Evolutionary conservation across 1,284 basidiomycete species (phyloP), one percentile per base, ranked within the genome.

Genomic region (Puccinia novopanici): DNA sequence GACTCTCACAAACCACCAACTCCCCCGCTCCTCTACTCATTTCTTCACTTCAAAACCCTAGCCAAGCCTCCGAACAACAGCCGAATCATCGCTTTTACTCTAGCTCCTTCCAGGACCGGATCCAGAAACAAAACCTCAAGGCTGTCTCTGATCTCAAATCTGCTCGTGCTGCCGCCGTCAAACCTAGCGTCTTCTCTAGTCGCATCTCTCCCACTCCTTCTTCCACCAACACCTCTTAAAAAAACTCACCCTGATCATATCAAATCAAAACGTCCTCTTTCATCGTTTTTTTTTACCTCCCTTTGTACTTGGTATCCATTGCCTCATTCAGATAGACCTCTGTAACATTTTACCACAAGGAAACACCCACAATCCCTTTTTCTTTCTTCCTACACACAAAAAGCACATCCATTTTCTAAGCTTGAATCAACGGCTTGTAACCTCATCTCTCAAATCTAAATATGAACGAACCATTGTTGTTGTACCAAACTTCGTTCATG

Each of bases 111-210:
- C 54, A 57, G 54, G 72, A 74, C 17, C 52, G 54, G 8, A 74
- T 74, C 37, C 42, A 74, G 27, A 74, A 48, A 74, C 50, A 61
- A 59, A 74, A 61, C 45, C 72, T 57, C 54, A 74, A 74, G 42
- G 50, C 72, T 9, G 37, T 61, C n/a, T 57, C 54, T 17, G 72
- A 74, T 34, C 52, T 74, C 27, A 74, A 74, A 57, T 55, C 72
- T 15, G 72, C 72, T n/a, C 72, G 72, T 37, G 72, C 72, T 59
- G 54, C 72, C 19, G 72, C 72, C 24, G 57, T 74, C 54, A 57
- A 55, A 57, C 72, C 72, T 3, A 74, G 72, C 57, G 54, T 57
- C 37, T 61, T 74, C 37, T 63, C 61, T 17, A 63, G 9, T 22
- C 17, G 19, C 15, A 40, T 63, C 34, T 63, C 61, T n/a, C 37